Base-by-base conservation (phyloP, 2,329 filamentous ascomycete genomes). In the Colletotrichum sp. region DNA sequence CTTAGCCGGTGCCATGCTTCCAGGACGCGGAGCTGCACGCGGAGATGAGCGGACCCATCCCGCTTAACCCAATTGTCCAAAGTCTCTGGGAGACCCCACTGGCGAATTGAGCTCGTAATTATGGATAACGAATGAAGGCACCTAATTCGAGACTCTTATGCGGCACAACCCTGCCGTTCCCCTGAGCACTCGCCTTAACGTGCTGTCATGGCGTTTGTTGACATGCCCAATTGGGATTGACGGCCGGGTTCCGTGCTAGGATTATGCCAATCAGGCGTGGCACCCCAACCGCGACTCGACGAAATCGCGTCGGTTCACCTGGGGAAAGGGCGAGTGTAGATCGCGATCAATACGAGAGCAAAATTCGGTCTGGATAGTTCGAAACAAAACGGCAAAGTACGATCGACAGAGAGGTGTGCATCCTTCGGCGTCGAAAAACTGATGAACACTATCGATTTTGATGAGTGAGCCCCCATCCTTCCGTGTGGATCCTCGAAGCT, bases 21-120 rank as follows among this genome's bases (percentile, higher is more conserved):
- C 55, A 47, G 47, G 67, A 12, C 18, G 33, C 61, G 24, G 29
- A 43, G 51, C 38, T 70, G 54, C 31, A 31, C 55, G 61, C 67
- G 71, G 71, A 73, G 62, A 73, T 73, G 71, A 73, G 68, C 62
- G 21, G 62, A 66, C 57, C 67, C 62, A 73, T 73, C 55, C 71
- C 67, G 68, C 62, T 47, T 33, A 33, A 36, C 38, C 71, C 43
- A 58, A 62, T 36, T 66, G 29, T 18, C 54, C 43, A 71, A 66
- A 36, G 43, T 54, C 24, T 59, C 8, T 69, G 24, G 54, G n/a
- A 70, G 61, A 54, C 38, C 55, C 67, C 71, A 73, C 71, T 21
- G 24, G 33, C 29, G 4, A 57, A 29, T 29, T 34, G 61, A 65
- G 61, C 71, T 73, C 71, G 71, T 73, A 73, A 71, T 73, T 71